Evolutionary conservation across 768 basidiomycete species (phyloP), one percentile per base, ranked within the genome.

Genomic region (Inosperma sp.): DNA sequence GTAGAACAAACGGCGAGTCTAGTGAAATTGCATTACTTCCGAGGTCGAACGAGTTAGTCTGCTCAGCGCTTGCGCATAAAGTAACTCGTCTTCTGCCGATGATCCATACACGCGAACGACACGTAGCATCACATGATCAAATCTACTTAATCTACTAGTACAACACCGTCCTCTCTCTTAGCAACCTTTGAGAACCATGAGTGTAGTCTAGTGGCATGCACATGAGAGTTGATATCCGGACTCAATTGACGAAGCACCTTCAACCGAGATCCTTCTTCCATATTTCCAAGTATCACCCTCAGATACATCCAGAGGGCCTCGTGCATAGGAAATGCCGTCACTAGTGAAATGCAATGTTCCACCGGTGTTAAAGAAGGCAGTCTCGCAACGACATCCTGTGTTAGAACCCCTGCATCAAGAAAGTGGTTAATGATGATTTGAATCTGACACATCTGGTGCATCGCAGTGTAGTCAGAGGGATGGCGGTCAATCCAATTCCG

Each of bases 231-330:
- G 40, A 49, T 29, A 23, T 49, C 37, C 23, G 26, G 23, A 37
- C 26, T 17, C 30, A 49, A 22, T 13, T 37, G 25, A 22, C 16
- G 25, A 14, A 49, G 36, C 17, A 30, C 37, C 14, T 27, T 2
- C 26, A 37, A 37, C 30, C 21, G 48, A 3, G 37, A 37, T 19
- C 31, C 29, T 25, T 41, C 25, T 29, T 41, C 29, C 7, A 10
- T 3, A 4, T 14, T 10, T 36, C 34, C 9, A 13, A 67, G 50
- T 3, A 59, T 36, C 19, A 61, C 58, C 16, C 80, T 74, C 37
- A 82, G 54, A 65, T 82, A 85, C 54, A 81, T 66, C 83, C 84
- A 86, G 14, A 86, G 70, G 0, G 85, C 65, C 59, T 86, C 82
- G 52, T 83, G 79, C 21, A 68, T 55, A 2, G 85, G 80, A 58